Base-by-base conservation (phyloP, 169 alveolate genomes). In the Eimeria brunetti region DNA sequence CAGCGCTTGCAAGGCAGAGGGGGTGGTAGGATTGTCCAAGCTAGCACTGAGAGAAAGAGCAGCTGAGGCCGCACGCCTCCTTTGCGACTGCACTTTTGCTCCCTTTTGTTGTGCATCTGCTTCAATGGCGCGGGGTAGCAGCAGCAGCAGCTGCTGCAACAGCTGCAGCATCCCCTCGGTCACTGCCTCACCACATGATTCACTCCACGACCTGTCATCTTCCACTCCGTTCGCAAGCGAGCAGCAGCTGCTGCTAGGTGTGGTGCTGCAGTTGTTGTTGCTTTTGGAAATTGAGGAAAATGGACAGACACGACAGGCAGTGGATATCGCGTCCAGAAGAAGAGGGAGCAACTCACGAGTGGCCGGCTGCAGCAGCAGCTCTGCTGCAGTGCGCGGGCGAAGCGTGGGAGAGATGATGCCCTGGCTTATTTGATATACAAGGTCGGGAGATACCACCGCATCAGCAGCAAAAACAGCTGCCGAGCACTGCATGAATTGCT, bases 131-230 rank as follows among this genome's bases (percentile, higher is more conserved):
- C 81, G 81, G 38, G 92, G 92, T 46, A 86, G 83, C 60, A 86
- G 83, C 92, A 86, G 83, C 76, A 86, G 92, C 92, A 86, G 92
- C 92, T 86, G 92, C 83, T 60, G 92, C 81, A 86, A 24, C 80
- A 86, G 92, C 92, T 86, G 92, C 64, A 86, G 92, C 92, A 86
- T 86, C 27, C 83, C 64, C 51, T 86, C 67, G 3, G 92, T 86
- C 92, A 86, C 56, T 9, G 58, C 20, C 71, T 22, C 60, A 33
- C 49, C 33, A 60, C 1, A 49, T 11, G 81, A 41, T 14, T 38
- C 81, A 24, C 92, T 56, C 81, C 75, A 62, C 5, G 62, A 41
- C 12, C 16, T 6, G 60, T 62, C 83, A 41, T 86, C 64, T 62
- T 86, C 81, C 64, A 38, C 83, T 41, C 46, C 92, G 44, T 7